A percentile compares a stretch with the other conserved stretches of the same genome.
These are phyloP conservation scores for Colletotrichum kahawae DNA, from an alignment of 2,329 filamentous ascomycete genomes.

Conservation along the genomic window DNA sequence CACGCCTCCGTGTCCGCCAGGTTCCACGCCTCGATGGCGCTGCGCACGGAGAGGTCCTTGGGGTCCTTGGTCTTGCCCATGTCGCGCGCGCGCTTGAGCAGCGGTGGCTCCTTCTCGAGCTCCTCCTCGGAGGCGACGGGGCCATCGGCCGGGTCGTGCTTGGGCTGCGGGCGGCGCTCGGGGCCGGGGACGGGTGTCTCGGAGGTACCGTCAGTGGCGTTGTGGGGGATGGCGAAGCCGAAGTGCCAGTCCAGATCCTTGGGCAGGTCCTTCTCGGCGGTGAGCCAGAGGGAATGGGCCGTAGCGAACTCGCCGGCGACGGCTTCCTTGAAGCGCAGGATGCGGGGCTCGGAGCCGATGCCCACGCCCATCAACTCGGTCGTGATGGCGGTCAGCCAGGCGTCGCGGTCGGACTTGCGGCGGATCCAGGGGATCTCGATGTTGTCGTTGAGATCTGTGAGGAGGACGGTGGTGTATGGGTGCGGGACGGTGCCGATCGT, in stretches of 20 bases:
- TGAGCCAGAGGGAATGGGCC: conserved; percentile 78
- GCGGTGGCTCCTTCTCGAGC: conserved; percentile 55
- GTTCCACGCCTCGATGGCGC: conserved; percentile 69
- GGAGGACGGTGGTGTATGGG: conserved; percentile 79
- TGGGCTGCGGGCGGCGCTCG: conserved; percentile 58
- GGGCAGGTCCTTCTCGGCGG: conserved; percentile 68
- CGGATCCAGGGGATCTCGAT: conserved; percentile 71
- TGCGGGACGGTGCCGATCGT: conserved; percentile 90
- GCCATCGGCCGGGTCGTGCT: conserved; percentile 52
- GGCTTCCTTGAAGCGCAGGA: conserved; percentile 79
- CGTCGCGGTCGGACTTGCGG: conserved; percentile 73
- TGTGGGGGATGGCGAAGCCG: conserved; percentile 78
- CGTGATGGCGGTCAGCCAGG: conserved; percentile 78
- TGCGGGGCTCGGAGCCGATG: conserved; percentile 66
- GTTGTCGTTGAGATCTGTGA: conserved; percentile 66
- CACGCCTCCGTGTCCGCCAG: conserved; percentile 79
- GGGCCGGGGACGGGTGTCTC: conserved; percentile 64
- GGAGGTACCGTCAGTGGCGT: conserved; percentile 56
- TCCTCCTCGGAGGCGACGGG: conserved; percentile 58
- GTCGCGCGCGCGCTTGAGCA: conserved; percentile 55
- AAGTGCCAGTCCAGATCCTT: conserved; percentile 88
- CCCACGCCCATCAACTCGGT: conserved; percentile 69
- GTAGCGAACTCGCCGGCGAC: conserved; percentile 72
- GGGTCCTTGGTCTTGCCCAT: conserved; percentile 46
- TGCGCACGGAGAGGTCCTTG: conserved; percentile 50